phyloP scores from a whole-genome alignment of 2,329 filamentous ascomycete genomes.

The Gremmenia infestans region DNA sequence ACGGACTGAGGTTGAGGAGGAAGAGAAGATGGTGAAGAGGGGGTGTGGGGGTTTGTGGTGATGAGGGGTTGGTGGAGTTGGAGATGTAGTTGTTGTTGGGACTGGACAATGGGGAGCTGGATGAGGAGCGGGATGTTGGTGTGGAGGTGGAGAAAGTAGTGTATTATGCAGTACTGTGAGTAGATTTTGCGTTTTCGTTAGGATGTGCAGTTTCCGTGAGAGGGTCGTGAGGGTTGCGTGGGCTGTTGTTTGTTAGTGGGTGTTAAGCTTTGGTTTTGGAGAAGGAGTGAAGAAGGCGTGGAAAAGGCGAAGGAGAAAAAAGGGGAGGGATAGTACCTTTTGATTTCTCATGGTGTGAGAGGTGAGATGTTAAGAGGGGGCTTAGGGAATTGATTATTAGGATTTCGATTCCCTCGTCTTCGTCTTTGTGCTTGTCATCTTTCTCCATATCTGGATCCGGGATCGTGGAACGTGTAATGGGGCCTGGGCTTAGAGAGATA shows the following conservation, averaged over 20 bases:
- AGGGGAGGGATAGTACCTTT: no score
- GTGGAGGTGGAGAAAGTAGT: constrained; percentile 36
- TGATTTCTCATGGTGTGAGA: constrained; percentile 34
- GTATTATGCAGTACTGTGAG: constrained; percentile 53
- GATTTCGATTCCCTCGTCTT: not conserved
- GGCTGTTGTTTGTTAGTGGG: constrained; percentile 30
- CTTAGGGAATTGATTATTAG: not conserved
- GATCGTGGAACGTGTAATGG: not conserved
- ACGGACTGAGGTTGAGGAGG: constrained; percentile 1
- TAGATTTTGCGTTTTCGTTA: constrained; percentile 41
- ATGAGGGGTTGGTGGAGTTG: no score
- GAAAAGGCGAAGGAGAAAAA: no score
- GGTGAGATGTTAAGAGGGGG: constrained; percentile 36
- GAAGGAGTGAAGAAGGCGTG: no score
- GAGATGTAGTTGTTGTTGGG: no score
- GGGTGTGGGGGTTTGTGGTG: not conserved
- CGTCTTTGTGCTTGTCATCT: constrained; percentile 29
- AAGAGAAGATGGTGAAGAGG: constrained; percentile 16
- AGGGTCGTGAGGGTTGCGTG: constrained; percentile 47
- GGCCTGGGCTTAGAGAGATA: constrained; percentile 1
- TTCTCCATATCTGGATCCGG: constrained; percentile 36
- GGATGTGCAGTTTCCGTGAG: constrained; percentile 40
- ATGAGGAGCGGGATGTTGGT: constrained; percentile 42
- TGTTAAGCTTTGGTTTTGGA: not conserved
- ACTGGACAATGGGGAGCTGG: constrained; percentile 35